Percentiles rank a stretch among this genome's conserved stretches.
phyloP scores from a whole-genome alignment of 257 asterid genomes.

The Nyctanthes arbortristis region DNA sequence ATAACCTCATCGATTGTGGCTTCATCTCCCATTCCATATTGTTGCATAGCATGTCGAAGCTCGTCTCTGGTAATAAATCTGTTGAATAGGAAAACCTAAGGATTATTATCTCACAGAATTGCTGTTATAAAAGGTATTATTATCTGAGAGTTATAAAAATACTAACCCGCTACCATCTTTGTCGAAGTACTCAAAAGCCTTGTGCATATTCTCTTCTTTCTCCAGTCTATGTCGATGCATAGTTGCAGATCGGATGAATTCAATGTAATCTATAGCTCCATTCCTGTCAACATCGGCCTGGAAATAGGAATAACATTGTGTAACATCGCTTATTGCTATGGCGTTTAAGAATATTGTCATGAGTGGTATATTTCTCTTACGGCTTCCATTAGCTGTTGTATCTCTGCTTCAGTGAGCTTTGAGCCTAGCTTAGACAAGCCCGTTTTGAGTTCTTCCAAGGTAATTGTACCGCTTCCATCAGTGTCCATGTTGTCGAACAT shows the following conservation, averaged over 20 bases:
- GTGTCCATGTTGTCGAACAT: slow-evolving; percentile 90
- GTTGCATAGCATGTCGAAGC: slow-evolving; percentile 74
- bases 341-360: too few relatives aligned
- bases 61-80: slow-evolving; percentile 94
- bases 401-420: slow-evolving; percentile 65
- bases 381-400: slow-evolving; percentile 84
- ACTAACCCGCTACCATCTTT: slow-evolving; percentile 72
- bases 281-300: slow-evolving; percentile 91
- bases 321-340: too few relatives aligned
- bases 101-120: too few relatives aligned
- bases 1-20: slow-evolving; percentile 81
- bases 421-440: slow-evolving; percentile 88
- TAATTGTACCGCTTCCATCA: slow-evolving; percentile 78
- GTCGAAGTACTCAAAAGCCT: slow-evolving; percentile 83
- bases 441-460: slow-evolving; percentile 72
- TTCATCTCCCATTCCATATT: slow-evolving; percentile 93
- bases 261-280: slow-evolving; percentile 83
- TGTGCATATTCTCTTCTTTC: slow-evolving; percentile 65
- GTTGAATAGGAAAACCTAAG: background rate
- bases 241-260: slow-evolving; percentile 73
- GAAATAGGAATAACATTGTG: background rate
- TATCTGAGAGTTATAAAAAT: background rate
- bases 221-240: slow-evolving; percentile 94
- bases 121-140: too few relatives aligned
- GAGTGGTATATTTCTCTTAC: too few relatives aligned